phyloP scores from a whole-genome alignment of 805 yeast species.

The Metschnikowia colocasiae region DNA sequence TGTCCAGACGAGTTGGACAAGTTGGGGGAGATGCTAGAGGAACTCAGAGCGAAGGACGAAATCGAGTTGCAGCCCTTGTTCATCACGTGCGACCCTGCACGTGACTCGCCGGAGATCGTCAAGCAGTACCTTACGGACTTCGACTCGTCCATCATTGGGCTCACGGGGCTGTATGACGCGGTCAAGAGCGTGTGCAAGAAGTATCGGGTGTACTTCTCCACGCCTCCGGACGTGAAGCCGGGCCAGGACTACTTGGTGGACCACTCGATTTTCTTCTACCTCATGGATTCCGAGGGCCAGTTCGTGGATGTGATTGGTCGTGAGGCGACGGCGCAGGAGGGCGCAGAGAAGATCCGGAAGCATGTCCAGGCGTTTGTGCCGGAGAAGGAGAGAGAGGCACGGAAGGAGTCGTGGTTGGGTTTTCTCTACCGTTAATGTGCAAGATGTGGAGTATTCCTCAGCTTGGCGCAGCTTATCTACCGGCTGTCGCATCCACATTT shows the following conservation, averaged over 20 bases:
- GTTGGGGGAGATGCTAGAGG: constrained; percentile 67
- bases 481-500: no score
- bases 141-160: constrained; percentile 84
- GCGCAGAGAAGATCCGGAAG: constrained; percentile 69
- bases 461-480: no score
- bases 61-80: constrained; percentile 79
- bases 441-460: no score
- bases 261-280: constrained; percentile 93
- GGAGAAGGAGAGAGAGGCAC: constrained; percentile 60
- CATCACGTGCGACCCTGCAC: constrained; percentile 94
- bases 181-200: constrained; percentile 82
- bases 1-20: constrained; percentile 98
- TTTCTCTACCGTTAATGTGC: constrained; percentile 37
- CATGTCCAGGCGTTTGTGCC: constrained; percentile 78
- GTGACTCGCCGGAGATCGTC: constrained; percentile 84
- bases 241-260: constrained; percentile 97
- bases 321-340: constrained; percentile 76
- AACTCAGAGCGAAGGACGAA: constrained; percentile 50
- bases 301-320: constrained; percentile 94
- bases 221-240: constrained; percentile 89
- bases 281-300: constrained; percentile 98
- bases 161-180: constrained; percentile 86
- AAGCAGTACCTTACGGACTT: constrained; percentile 83
- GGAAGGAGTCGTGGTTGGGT: constrained; percentile 58
- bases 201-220: constrained; percentile 93